Evolutionary conservation across 129 eudicot genomes (phyloP).

Genomic region (Chrysanthemum lavandulifolium): DNA sequence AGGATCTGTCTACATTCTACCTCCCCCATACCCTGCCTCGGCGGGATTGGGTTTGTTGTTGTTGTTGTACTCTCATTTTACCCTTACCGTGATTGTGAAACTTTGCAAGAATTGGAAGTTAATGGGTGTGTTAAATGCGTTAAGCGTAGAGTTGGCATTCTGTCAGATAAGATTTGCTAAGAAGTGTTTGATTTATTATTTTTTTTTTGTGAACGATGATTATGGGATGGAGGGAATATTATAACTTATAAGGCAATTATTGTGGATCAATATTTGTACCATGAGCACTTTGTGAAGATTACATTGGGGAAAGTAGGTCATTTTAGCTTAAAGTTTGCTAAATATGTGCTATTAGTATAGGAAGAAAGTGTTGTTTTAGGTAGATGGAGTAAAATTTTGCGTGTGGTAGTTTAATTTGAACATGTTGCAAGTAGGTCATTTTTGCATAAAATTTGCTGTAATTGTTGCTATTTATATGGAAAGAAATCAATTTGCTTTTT

Average conservation of each 20-base stretch:
- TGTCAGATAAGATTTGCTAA: too few species aligned
- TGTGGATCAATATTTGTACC: conserved; percentile 8
- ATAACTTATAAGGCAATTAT: background rate
- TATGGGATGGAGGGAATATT: too few species aligned
- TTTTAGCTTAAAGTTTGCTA: background rate
- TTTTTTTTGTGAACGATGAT: too few species aligned
- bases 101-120: too few species aligned
- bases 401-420: background rate
- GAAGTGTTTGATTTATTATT: background rate
- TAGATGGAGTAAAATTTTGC: conserved; percentile 7
- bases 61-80: too few species aligned
- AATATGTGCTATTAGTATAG: background rate
- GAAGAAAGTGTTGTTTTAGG: conserved; percentile 2
- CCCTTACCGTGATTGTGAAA: too few species aligned
- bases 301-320: conserved; percentile 5
- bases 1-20: too few species aligned
- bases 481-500: background rate
- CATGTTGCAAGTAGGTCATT: conserved; percentile 8
- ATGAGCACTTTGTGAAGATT: conserved; percentile 6
- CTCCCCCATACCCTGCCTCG: too few species aligned
- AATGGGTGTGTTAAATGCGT: too few species aligned
- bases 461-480: conserved; percentile 13
- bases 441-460: background rate
- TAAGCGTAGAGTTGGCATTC: too few species aligned
- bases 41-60: too few species aligned